These are phyloP conservation scores for Lichtheimia hyalospora DNA, from an alignment of 371 early-diverging fungal genomes.

Conservation along the genomic window DNA sequence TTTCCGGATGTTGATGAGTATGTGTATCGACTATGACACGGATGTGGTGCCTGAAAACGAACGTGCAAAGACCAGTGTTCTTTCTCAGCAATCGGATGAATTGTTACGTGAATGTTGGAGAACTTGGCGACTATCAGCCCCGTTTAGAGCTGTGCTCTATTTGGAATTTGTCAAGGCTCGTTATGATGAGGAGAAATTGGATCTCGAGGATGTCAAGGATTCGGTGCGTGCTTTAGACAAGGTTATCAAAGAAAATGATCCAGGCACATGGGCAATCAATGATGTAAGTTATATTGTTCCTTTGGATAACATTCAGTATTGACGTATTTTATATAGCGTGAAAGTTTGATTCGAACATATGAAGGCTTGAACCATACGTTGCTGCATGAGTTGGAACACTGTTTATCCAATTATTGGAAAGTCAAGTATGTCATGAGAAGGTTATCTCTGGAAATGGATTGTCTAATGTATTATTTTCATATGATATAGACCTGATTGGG, in stretches of 20 bases:
- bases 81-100: slow-evolving; percentile 61
- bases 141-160: slow-evolving; percentile 65
- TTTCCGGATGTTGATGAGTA: slow-evolving; percentile 55
- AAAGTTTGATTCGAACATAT: slow-evolving; percentile 41
- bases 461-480: background rate
- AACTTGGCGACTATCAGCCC: slow-evolving; percentile 69
- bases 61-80: slow-evolving; percentile 46
- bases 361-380: slow-evolving; percentile 45
- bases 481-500: slow-evolving; percentile 36
- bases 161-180: slow-evolving; percentile 62
- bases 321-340: slow-evolving; percentile 25
- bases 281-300: slow-evolving; percentile 36
- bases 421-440: slow-evolving; percentile 28
- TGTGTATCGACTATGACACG: slow-evolving; percentile 60
- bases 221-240: slow-evolving; percentile 49
- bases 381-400: slow-evolving; percentile 36
- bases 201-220: slow-evolving; percentile 53
- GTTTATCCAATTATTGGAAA: slow-evolving; percentile 45
- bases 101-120: slow-evolving; percentile 68
- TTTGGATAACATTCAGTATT: background rate
- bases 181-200: slow-evolving; percentile 43
- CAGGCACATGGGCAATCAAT: slow-evolving; percentile 52
- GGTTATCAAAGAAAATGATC: slow-evolving; percentile 45
- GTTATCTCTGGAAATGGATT: background rate
- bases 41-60: slow-evolving; percentile 49